Conservation (phyloP, 495 filamentous ascomycete species). For the Penicillium steckii region DNA sequence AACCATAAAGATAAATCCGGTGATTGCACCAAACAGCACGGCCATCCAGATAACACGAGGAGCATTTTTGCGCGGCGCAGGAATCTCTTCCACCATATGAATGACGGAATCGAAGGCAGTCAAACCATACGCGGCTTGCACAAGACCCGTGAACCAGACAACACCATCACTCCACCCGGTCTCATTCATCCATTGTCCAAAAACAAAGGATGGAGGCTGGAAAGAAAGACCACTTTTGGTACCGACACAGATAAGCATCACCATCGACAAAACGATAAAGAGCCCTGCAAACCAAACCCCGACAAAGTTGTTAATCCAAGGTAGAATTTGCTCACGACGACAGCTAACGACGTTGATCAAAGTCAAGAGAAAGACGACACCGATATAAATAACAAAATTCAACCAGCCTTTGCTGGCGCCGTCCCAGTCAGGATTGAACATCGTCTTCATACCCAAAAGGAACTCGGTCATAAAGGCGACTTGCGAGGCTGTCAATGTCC, state of each 20-base stretch:
- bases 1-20: slow-evolving; percentile 72
- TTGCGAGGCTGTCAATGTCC: slow-evolving; percentile 48
- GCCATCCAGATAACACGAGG: slow-evolving; percentile 43
- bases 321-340: slow-evolving; percentile 43
- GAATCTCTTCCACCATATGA: slow-evolving; percentile 58
- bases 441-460: slow-evolving; percentile 45
- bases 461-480: slow-evolving; percentile 52
- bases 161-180: slow-evolving; percentile 64
- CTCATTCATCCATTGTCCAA: slow-evolving; percentile 57
- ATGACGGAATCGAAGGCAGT: slow-evolving; percentile 64
- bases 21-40: slow-evolving; percentile 47
- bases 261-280: slow-evolving; percentile 43
- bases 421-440: slow-evolving; percentile 42
- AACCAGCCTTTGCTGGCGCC: slow-evolving; percentile 42
- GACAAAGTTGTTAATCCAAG: slow-evolving; percentile 49
- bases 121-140: slow-evolving; percentile 60
- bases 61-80: slow-evolving; percentile 40
- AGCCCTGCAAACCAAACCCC: slow-evolving; percentile 46
- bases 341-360: slow-evolving; percentile 45
- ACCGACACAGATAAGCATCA: slow-evolving; percentile 44
- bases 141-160: slow-evolving; percentile 60
- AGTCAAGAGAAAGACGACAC: slow-evolving; percentile 37
- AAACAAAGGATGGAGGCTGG: slow-evolving; percentile 50
- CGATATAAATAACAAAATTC: slow-evolving; percentile 45
- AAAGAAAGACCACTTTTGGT: slow-evolving; percentile 34